Base-by-base conservation (phyloP, 2,329 filamentous ascomycete species). In the Fusarium abutilonis region DNA sequence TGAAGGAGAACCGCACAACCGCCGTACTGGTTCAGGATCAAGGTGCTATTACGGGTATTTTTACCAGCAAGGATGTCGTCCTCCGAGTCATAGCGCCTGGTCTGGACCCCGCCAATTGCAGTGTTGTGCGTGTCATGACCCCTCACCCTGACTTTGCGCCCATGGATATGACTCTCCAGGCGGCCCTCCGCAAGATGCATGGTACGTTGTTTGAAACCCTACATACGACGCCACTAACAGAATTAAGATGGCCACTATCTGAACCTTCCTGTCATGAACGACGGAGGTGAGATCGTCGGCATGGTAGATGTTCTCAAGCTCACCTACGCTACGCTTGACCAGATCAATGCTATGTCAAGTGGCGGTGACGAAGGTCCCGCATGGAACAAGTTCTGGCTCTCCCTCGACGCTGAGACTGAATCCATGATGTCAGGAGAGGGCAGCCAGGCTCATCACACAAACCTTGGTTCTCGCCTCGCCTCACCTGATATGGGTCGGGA, bases 321-420 rank as follows among this genome's bases (percentile, higher is more conserved):
- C 72, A 99, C 95, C 19, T 99, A 99, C 77, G 95, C 95, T 45
- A 99, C 95, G 6, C 85, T 99, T 49, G 95, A 99, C 78, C 94
- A 97, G 81, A 93, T 96, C 78, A 98, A 98, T 81, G 93, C 92
- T 56, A 98, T 99, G 89, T 88, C 86, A 36, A 93, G 89, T 49
- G 86, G 86, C 38, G 94, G 97, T 73, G 92, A 87, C 69, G 95
- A 99, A 78, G 95, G 95, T 0, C 95, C 95, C 6, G 95, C 95
- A 7, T 99, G 95, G 95, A 98, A 97, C 82, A 99, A 98, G 78
- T 99, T 99, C 80, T 99, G 95, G 95, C 83, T 98, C 67, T 98
- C 95, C 1, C 88, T 99, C 70, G 86, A 98, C 76, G 88, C 96
- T 70, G 94, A 97, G 75, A 94, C 93, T 13, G 95, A 98, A 77